These are phyloP conservation scores for Argentina anserina DNA, from an alignment of 306 rosid species.

Conservation along the genomic window DNA sequence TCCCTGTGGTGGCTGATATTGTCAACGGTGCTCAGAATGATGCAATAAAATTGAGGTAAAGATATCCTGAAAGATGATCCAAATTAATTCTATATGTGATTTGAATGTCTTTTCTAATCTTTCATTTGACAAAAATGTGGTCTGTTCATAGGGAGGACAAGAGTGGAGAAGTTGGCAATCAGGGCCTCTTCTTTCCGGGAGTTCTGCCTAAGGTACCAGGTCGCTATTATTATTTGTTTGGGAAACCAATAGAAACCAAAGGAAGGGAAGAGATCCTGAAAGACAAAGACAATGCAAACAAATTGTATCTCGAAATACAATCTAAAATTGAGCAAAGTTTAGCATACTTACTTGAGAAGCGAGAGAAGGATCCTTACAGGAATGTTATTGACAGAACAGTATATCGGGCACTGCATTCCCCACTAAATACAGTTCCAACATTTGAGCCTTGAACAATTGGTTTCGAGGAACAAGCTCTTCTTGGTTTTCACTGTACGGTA, in stretches of 20 bases:
- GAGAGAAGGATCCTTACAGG: constrained; percentile 89
- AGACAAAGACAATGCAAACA: constrained; percentile 59
- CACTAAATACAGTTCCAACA: constrained; percentile 51
- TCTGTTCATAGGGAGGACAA: constrained; percentile 35
- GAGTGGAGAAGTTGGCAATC: constrained; percentile 57
- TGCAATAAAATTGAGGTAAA: constrained; percentile 41
- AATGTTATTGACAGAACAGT: constrained; percentile 58
- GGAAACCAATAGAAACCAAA: constrained; percentile 74
- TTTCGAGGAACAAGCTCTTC: neutral
- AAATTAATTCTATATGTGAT: neutral
- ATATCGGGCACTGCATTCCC: constrained; percentile 38
- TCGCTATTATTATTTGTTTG: constrained; percentile 72
- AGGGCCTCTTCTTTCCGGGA: constrained; percentile 34
- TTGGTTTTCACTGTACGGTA: neutral
- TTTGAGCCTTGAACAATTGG: constrained; percentile 57
- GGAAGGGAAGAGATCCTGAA: constrained; percentile 60
- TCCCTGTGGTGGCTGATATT: constrained; percentile 48
- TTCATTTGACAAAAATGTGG: neutral
- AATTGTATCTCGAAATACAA: constrained; percentile 72
- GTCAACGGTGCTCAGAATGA: constrained; percentile 26
- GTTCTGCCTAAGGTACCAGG: constrained; percentile 75
- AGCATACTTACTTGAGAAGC: constrained; percentile 68
- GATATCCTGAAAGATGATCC: neutral
- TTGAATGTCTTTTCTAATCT: neutral
- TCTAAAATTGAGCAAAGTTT: constrained; percentile 60